phyloP scores from a whole-genome alignment of 1,284 basidiomycete species.

The Apiotrichum sp. region DNA sequence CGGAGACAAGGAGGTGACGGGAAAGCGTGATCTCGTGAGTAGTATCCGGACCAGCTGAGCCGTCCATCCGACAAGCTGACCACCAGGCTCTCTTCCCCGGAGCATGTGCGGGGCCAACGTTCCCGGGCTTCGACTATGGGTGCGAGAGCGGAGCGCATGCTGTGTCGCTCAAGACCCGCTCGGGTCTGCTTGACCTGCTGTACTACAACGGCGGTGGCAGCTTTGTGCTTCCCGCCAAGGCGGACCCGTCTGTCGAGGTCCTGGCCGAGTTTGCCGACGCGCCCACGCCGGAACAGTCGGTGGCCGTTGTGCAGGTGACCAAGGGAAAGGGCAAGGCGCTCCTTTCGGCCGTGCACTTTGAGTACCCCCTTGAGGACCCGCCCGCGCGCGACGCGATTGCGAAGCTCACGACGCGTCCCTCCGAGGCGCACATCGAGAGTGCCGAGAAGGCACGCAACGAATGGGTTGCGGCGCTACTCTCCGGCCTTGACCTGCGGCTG shows the following conservation, averaged over 20 bases:
- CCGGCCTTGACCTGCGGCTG: slow-evolving; percentile 34
- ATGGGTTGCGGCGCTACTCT: slow-evolving; percentile 36
- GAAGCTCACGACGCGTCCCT: slow-evolving; percentile 26
- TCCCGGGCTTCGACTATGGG: slow-evolving; percentile 55
- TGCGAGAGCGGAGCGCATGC: slow-evolving; percentile 49
- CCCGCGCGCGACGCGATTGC: slow-evolving; percentile 47
- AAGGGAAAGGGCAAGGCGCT: slow-evolving; percentile 57
- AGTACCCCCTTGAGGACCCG: slow-evolving; percentile 54
- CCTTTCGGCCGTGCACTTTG: slow-evolving; percentile 61
- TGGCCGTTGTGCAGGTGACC: slow-evolving; percentile 54
- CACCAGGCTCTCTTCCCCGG: slow-evolving; percentile 55
- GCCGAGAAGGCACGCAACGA: slow-evolving; percentile 40
- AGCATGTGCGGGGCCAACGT: slow-evolving; percentile 53
- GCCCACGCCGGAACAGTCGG: slow-evolving; percentile 18
- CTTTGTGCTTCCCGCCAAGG: slow-evolving; percentile 46
- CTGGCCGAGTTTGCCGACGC: slow-evolving; percentile 46
- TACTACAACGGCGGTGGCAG: slow-evolving; percentile 57
- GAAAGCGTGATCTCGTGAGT: slow-evolving; percentile 51
- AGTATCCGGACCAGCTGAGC: too few relatives aligned
- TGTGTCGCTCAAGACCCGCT: slow-evolving; percentile 36
- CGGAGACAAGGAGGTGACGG: slow-evolving; percentile 50
- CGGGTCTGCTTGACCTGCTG: slow-evolving; percentile 38
- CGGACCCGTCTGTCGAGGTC: slow-evolving; percentile 36
- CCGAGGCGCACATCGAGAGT: slow-evolving; percentile 26
- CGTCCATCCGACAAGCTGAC: too few relatives aligned